Evolutionary conservation across 192 early-diverging fungal species (phyloP), one percentile per base, ranked within the genome.

Genomic region (Chytriomyces hyalinus): DNA sequence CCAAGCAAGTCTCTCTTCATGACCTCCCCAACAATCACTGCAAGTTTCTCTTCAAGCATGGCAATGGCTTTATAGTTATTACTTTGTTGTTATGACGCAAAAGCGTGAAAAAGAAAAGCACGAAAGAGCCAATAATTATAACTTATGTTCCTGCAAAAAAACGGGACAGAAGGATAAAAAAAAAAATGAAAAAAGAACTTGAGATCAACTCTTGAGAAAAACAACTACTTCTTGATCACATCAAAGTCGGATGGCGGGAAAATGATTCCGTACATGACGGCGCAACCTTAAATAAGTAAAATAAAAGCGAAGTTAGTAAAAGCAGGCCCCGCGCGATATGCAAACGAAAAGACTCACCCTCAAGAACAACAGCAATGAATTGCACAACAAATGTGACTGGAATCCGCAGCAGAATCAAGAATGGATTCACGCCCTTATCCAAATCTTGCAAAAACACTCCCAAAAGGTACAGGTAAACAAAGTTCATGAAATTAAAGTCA

Each of bases 181-280:
- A 60, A n/a, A n/a, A n/a, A n/a, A n/a, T n/a, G 2, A 59, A 59
- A 22, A 59, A 59, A 22, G 57, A 59, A 59, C 57, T 15, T n/a
- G 15, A n/a, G 57, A n/a, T 22, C 57, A 59, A 15, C 17, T 15
- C 20, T 59, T 59, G 57, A n/a, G 15, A 22, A 36, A 36, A 36
- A 36, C 28, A 36, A n/a, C 50, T 82, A 87, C 75, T 87, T 87
- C 69, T 87, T 87, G 81, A 87, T 88, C 57, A 88, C 85, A 78
- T 87, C 86, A 67, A 87, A 87, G 67, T 83, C 86, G 0, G 66
- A 36, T 20, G 86, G 86, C 20, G 87, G 87, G 24, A 81, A 86
- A 44, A 87, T 48, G 70, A 89, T 85, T 28, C 80, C 87, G 66
- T 87, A 89, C 81, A 84, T 82, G 65, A 89, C 85, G 8, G 87